phyloP scores from a whole-genome alignment of 2,329 filamentous ascomycete species.

The Colletotrichum gigasporum region DNA sequence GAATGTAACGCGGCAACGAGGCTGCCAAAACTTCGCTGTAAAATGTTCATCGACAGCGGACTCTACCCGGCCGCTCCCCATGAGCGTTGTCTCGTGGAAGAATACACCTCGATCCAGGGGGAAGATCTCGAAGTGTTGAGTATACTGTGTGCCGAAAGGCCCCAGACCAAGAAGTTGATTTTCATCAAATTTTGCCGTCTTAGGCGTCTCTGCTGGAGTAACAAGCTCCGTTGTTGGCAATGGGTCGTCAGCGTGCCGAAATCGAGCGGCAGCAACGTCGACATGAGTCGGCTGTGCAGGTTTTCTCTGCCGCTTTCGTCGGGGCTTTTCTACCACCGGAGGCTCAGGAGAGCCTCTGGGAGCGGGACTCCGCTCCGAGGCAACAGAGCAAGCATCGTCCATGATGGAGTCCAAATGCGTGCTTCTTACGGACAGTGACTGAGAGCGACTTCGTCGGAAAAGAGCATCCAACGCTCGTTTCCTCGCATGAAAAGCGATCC shows the following conservation, averaged over 20 bases:
- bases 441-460: conserved; percentile 47
- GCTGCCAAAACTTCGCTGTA: conserved; percentile 38
- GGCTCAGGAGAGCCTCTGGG: conserved; percentile 3
- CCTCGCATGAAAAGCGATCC: conserved; percentile 55
- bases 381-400: conserved; percentile 16
- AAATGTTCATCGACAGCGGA: conserved; percentile 45
- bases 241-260: conserved; percentile 63
- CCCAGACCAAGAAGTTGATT: conserved; percentile 54
- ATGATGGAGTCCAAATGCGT: conserved; percentile 12
- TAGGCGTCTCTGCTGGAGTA: conserved; percentile 21
- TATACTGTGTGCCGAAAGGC: conserved; percentile 69
- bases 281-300: conserved; percentile 51
- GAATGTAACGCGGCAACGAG: conserved; percentile 50
- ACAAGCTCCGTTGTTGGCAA: conserved; percentile 40
- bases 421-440: conserved; percentile 30
- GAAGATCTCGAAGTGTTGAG: conserved; percentile 70
- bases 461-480: conserved; percentile 66
- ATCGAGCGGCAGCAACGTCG: conserved; percentile 62
- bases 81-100: conserved; percentile 68
- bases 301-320: conserved; percentile 51
- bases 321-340: neutral
- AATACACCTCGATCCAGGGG: conserved; percentile 64
- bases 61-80: conserved; percentile 63
- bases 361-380: conserved; percentile 1
- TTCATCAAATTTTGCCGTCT: neutral